Evolutionary conservation across 371 early-diverging fungal species (phyloP).

Genomic region (Syncephalastrum racemosum): DNA sequence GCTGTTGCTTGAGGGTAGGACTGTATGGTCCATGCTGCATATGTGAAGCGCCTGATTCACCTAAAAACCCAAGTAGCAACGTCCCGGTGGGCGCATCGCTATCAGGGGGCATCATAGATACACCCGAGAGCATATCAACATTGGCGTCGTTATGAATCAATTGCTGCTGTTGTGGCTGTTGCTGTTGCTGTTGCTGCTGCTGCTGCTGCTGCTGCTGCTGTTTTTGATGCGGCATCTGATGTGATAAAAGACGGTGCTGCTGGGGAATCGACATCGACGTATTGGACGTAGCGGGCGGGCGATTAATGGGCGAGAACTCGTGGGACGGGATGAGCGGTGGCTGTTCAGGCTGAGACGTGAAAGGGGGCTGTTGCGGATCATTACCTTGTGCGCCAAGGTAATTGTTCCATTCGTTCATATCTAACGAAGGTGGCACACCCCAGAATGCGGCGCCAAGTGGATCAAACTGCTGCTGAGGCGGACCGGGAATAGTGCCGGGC

Average conservation of each 20-base stretch:
- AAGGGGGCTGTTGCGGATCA: background rate
- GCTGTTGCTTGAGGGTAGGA: no score
- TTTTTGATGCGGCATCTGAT: no score
- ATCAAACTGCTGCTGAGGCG: constrained; percentile 20
- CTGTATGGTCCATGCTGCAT: no score
- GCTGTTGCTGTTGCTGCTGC: constrained; percentile 2
- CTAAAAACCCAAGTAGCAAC: no score
- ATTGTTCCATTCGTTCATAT: constrained; percentile 29
- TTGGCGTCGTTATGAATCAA: constrained; percentile 36
- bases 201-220: no score
- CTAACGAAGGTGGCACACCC: constrained; percentile 29
- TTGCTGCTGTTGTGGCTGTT: background rate
- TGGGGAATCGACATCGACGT: no score
- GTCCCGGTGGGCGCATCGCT: no score
- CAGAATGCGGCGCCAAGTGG: constrained; percentile 26
- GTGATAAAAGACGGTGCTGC: no score
- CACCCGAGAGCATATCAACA: constrained; percentile 38
- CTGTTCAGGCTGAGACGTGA: background rate
- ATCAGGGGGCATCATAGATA: constrained; percentile 7
- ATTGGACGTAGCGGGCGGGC: no score
- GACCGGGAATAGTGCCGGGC: constrained; percentile 23
- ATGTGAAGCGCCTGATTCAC: no score
- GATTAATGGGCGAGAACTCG: constrained; percentile 15
- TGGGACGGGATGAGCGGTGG: constrained; percentile 9
- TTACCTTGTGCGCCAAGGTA: constrained; percentile 19